Conservation (phyloP, 2,329 filamentous ascomycete species). For the Eutypella sp. region DNA sequence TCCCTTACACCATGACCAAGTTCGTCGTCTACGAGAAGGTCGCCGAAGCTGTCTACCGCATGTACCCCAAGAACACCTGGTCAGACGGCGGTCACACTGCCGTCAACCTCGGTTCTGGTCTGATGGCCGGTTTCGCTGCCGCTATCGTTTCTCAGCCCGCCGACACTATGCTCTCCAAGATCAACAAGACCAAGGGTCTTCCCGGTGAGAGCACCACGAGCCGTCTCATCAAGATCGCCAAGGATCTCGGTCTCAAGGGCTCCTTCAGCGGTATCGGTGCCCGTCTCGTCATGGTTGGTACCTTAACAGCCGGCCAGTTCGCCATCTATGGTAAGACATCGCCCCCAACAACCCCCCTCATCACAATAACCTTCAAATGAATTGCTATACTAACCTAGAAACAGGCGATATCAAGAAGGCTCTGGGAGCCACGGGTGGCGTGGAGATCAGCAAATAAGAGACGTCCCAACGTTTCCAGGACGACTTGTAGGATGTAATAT, state of each 20-base stretch:
- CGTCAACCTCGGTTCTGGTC: slow-evolving; percentile 69
- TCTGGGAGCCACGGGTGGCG: slow-evolving; percentile 52
- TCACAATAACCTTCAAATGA: background rate
- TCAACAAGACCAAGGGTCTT: slow-evolving; percentile 73
- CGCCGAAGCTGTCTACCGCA: slow-evolving; percentile 57
- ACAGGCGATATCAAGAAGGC: slow-evolving; percentile 25
- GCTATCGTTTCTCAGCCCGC: slow-evolving; percentile 71
- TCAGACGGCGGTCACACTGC: slow-evolving; percentile 59
- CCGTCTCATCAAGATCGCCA: slow-evolving; percentile 70
- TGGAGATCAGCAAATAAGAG: slow-evolving; percentile 39
- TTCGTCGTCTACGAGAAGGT: slow-evolving; percentile 79
- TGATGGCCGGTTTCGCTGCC: slow-evolving; percentile 72
- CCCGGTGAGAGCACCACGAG: slow-evolving; percentile 68
- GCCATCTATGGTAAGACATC: slow-evolving; percentile 69
- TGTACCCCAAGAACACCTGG: slow-evolving; percentile 57
- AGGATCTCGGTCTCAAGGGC: slow-evolving; percentile 66
- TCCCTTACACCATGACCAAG: slow-evolving; percentile 78
- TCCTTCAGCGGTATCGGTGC: slow-evolving; percentile 67
- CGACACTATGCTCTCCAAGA: slow-evolving; percentile 77
- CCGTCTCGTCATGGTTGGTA: slow-evolving; percentile 69
- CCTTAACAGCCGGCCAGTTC: slow-evolving; percentile 66
- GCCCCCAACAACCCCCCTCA: too few relatives aligned
- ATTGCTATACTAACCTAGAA: background rate
- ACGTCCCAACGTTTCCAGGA: background rate
- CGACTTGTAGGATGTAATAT: background rate